Conservation (phyloP, 768 basidiomycete genomes). For the Pleurotus salmoneostramineus region DNA sequence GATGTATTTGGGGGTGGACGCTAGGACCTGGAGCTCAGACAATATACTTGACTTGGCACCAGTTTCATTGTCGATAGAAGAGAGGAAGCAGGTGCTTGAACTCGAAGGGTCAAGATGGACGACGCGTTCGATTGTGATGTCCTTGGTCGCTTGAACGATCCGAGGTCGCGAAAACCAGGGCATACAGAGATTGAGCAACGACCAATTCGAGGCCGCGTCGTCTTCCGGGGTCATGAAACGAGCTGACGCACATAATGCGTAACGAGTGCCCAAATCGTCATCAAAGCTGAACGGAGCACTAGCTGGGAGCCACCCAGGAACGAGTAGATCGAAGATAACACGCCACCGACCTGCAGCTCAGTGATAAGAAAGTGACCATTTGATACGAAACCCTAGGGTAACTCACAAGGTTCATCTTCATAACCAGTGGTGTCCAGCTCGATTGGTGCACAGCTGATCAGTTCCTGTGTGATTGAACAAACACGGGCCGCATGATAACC, state of each 20-base stretch:
- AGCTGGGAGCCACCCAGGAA: slow-evolving; percentile 91
- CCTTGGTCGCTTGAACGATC: slow-evolving; percentile 32
- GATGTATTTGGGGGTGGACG: slow-evolving; percentile 54
- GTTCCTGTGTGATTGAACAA: slow-evolving; percentile 60
- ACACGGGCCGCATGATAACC: slow-evolving; percentile 72
- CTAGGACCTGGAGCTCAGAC: slow-evolving; percentile 60
- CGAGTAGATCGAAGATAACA: slow-evolving; percentile 71
- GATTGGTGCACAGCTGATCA: slow-evolving; percentile 48
- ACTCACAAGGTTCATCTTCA: slow-evolving; percentile 54
- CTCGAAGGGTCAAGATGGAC: slow-evolving; percentile 23
- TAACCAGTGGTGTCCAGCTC: slow-evolving; percentile 64
- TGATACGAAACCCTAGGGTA: background rate
- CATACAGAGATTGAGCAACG: slow-evolving; percentile 50
- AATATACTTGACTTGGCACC: slow-evolving; percentile 28
- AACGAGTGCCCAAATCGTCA: slow-evolving; percentile 54
- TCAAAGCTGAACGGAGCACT: slow-evolving; percentile 43
- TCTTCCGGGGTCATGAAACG: slow-evolving; percentile 50
- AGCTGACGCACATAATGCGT: slow-evolving; percentile 65
- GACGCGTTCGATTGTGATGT: slow-evolving; percentile 53
- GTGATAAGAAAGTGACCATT: background rate
- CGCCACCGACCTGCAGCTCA: slow-evolving; percentile 52
- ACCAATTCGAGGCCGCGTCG: slow-evolving; percentile 31
- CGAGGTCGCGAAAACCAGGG: slow-evolving; percentile 46
- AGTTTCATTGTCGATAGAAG: slow-evolving; percentile 24
- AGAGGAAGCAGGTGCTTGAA: slow-evolving; percentile 33